Base-by-base conservation (phyloP, 805 yeast species). In the Jamesozyma jinghongensis region DNA sequence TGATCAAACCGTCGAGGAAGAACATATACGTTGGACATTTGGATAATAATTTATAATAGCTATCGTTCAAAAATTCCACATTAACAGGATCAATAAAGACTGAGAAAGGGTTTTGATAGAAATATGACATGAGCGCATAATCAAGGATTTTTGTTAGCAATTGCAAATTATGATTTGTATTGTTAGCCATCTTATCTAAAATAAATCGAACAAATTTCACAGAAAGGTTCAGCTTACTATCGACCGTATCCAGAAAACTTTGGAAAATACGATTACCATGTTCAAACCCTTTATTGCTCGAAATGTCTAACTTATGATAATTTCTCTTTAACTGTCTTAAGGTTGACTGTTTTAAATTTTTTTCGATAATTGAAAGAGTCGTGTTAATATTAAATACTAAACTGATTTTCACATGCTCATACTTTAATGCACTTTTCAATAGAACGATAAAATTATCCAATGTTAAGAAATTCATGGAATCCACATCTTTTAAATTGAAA, bases 21-120 rank as follows among this genome's bases (percentile, higher is more conserved):
- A 52, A 52, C 62, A 59, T 58, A 36, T 55, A 61, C 0, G 65
- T 58, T 5, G 62, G 62, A 40, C 65, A 61, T 40, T 51, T 56
- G 2, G 49, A 41, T 3, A 61, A 42, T 37, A 53, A 41, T 17
- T 51, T 42, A 11, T 57, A 44, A 43, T 61, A 59, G 10, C 48
- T 43, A n/a, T 54, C 59, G 33, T 53, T 49, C 6, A 59, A 39
- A 35, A 42, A 47, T 26, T 47, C 53, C n/a, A 54, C 48, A 40
- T 61, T 61, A 8, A 54, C 56, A 7, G 62, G 63, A 36, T 61
- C 65, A 39, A 61, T 58, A 41, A 61, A 61, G 5, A 59, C 54
- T 1, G 64, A 57, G 40, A 59, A 61, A 7, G 65, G 62, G 38
- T 56, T 59, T 30, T 55, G 56, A 40, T 49, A 61, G 38, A 61